phyloP scores from a whole-genome alignment of 2,329 filamentous ascomycete genomes.

The Cladosporium oxysporum region DNA sequence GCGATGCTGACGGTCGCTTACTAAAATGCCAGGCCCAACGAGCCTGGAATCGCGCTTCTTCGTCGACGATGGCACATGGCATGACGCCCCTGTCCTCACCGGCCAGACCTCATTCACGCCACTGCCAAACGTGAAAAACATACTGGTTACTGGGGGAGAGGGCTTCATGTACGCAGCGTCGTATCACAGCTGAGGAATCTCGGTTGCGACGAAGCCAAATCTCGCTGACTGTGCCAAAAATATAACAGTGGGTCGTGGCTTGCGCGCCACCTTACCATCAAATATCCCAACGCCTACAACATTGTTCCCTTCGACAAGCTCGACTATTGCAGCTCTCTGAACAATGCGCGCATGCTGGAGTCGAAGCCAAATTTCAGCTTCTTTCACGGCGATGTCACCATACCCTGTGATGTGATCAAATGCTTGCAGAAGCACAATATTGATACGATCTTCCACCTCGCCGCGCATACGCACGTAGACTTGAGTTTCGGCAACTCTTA shows the following conservation, averaged over 20 bases:
- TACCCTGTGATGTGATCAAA: slow-evolving; percentile 67
- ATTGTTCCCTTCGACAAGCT: slow-evolving; percentile 83
- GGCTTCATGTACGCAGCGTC: slow-evolving; percentile 73
- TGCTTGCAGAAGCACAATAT: slow-evolving; percentile 71
- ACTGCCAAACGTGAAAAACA: slow-evolving; percentile 70
- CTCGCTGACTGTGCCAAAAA: slow-evolving; percentile 17
- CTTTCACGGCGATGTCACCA: slow-evolving; percentile 76
- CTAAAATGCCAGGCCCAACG: slow-evolving; percentile 31
- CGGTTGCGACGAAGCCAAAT: slow-evolving; percentile 6
- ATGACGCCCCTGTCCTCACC: slow-evolving; percentile 67
- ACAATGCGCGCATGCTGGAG: slow-evolving; percentile 73
- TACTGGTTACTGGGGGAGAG: slow-evolving; percentile 80
- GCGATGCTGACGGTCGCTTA: background rate
- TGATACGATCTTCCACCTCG: slow-evolving; percentile 81
- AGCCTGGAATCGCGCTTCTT: slow-evolving; percentile 46
- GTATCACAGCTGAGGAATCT: slow-evolving; percentile 23
- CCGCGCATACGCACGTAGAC: slow-evolving; percentile 83
- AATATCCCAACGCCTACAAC: slow-evolving; percentile 73
- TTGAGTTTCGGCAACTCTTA: slow-evolving; percentile 81
- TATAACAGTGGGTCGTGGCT: slow-evolving; percentile 73
- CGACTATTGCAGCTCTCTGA: slow-evolving; percentile 77
- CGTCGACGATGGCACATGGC: slow-evolving; percentile 66
- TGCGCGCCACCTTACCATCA: slow-evolving; percentile 73
- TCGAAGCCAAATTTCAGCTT: slow-evolving; percentile 73
- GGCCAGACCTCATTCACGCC: slow-evolving; percentile 72